Evolutionary conservation across 2,329 filamentous ascomycete genomes (phyloP).

Genomic region (Colletotrichum australisinense): DNA sequence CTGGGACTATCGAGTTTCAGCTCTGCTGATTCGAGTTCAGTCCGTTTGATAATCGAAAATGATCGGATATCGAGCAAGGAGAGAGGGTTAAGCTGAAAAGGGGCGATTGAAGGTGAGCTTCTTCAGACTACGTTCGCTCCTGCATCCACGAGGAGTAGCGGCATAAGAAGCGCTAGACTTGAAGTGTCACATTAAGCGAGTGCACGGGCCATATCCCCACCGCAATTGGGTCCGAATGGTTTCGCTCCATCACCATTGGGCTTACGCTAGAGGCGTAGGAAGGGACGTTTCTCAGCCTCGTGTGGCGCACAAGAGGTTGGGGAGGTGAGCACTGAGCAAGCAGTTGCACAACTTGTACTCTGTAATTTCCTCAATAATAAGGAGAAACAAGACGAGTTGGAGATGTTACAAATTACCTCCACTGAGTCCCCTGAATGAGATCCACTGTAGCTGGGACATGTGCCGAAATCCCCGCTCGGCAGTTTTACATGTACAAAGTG

Average conservation of each 20-base stretch:
- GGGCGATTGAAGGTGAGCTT: conserved; percentile 37
- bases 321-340: not conserved
- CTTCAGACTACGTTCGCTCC: conserved; percentile 36
- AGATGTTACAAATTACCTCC: not conserved
- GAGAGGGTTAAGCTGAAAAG: conserved; percentile 35
- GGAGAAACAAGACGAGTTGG: not conserved
- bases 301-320: conserved; percentile 28
- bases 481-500: not conserved
- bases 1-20: conserved; percentile 24
- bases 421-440: not conserved
- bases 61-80: conserved; percentile 34
- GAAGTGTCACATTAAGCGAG: conserved; percentile 34
- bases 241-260: conserved; percentile 27
- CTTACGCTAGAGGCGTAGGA: conserved; percentile 10
- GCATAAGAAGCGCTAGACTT: conserved; percentile 34
- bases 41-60: conserved; percentile 32
- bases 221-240: conserved; percentile 23
- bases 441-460: not conserved
- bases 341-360: not conserved
- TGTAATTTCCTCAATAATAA: not conserved
- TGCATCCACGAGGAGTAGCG: conserved; percentile 35
- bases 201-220: conserved; percentile 30
- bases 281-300: conserved; percentile 32
- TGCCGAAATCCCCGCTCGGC: not conserved
- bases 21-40: conserved; percentile 25